Evolutionary conservation across 2,329 filamentous ascomycete genomes (phyloP).

Genomic region (Colletotrichum navitas): DNA sequence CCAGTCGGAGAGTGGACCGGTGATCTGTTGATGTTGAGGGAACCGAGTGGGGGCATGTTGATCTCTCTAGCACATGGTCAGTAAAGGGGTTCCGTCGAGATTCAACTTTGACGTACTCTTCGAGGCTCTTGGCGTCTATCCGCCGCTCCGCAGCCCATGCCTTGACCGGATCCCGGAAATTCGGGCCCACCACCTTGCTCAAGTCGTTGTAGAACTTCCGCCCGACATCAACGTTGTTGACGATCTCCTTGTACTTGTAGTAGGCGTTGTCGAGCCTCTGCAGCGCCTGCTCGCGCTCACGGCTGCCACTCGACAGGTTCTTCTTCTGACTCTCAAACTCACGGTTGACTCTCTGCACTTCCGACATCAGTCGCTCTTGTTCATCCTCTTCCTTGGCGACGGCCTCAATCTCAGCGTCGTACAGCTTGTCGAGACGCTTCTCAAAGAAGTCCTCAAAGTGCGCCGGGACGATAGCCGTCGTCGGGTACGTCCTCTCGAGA

Average conservation of each 20-base stretch:
- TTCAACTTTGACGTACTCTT: constrained; percentile 69
- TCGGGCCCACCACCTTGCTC: constrained; percentile 81
- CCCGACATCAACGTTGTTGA: constrained; percentile 90
- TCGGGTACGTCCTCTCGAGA: constrained; percentile 87
- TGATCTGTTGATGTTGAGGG: constrained; percentile 55
- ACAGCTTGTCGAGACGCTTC: constrained; percentile 78
- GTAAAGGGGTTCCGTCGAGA: constrained; percentile 27
- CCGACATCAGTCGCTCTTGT: constrained; percentile 77
- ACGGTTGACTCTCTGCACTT: constrained; percentile 80
- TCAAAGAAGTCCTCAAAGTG: constrained; percentile 96
- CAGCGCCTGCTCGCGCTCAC: constrained; percentile 85
- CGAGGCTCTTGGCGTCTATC: constrained; percentile 82
- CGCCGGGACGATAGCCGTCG: constrained; percentile 84
- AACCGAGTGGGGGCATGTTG: constrained; percentile 64
- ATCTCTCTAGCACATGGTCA: constrained; percentile 57
- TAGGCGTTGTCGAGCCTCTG: constrained; percentile 93
- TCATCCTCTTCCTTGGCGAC: constrained; percentile 79
- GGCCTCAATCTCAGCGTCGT: constrained; percentile 81
- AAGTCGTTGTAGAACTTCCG: constrained; percentile 98
- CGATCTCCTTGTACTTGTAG: constrained; percentile 95
- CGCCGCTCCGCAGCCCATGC: constrained; percentile 85
- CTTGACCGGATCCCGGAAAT: constrained; percentile 83
- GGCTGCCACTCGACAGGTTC: constrained; percentile 72
- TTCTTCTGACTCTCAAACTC: constrained; percentile 81
- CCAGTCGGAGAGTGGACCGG: constrained; percentile 45